These are phyloP conservation scores for Penicillium sp. DNA, from an alignment of 2,329 filamentous ascomycete genomes.

Conservation along the genomic window DNA sequence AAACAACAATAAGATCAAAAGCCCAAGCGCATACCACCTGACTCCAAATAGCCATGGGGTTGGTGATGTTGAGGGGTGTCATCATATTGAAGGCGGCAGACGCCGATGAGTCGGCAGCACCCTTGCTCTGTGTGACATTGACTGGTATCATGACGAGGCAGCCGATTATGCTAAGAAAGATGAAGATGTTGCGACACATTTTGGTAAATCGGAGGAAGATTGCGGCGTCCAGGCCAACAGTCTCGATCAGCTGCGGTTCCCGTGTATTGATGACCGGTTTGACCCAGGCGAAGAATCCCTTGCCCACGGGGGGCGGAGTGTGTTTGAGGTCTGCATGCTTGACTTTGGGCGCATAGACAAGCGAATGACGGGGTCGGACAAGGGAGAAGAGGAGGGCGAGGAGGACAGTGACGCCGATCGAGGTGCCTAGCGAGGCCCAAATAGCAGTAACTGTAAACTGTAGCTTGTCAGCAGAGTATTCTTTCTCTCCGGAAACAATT, in stretches of 20 bases:
- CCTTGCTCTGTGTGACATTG: conserved; percentile 60
- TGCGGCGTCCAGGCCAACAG: conserved; percentile 85
- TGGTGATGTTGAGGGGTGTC: conserved; percentile 54
- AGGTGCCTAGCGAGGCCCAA: conserved; percentile 76
- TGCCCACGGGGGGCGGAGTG: conserved; percentile 80
- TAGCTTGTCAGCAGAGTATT: conserved; percentile 12
- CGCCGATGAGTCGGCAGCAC: conserved; percentile 22
- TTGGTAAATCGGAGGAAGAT: conserved; percentile 83
- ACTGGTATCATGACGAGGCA: conserved; percentile 78
- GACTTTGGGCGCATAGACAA: conserved; percentile 91
- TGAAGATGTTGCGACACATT: conserved; percentile 92
- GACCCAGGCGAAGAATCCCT: conserved; percentile 85
- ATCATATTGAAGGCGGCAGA: conserved; percentile 42
- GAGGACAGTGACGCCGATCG: conserved; percentile 69
- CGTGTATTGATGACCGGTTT: conserved; percentile 72
- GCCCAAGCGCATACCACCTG: conserved; percentile 61
- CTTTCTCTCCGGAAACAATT: background rate
- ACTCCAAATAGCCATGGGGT: conserved; percentile 54
- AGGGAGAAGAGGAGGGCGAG: conserved; percentile 83
- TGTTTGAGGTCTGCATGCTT: conserved; percentile 91
- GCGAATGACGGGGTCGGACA: conserved; percentile 83
- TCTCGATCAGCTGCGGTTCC: conserved; percentile 74
- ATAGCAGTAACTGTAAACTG: conserved; percentile 64
- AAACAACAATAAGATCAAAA: conserved; percentile 72
- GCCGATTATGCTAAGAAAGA: conserved; percentile 68